Base-by-base conservation (phyloP, 208 protist genomes). In the Lotmaria passim region DNA sequence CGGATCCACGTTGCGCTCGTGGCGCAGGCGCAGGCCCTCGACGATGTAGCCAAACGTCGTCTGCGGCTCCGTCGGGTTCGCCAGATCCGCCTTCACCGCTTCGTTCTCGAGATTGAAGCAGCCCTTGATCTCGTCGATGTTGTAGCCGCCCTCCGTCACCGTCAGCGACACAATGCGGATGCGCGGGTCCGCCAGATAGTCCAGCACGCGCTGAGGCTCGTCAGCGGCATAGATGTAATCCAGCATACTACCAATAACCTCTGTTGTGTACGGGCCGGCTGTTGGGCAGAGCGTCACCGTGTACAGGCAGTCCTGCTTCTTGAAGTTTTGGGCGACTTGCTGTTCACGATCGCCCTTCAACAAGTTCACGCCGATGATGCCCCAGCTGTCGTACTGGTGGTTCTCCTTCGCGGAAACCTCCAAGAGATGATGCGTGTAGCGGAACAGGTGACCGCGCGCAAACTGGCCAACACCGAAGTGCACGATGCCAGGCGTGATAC, bases 121-220 rank as follows among this genome's bases (percentile, higher is more conserved):
- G 59, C 58, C 52, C 50, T 58, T 81, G 15, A 33, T 63, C 48
- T 81, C 78, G 60, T 83, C 73, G 47, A 84, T 79, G 71, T 84
- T 82, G 72, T 82, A 79, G 34, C 82, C 82, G 38, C 75, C 82
- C 70, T 79, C 82, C 26, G 78, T 84, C 36, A 84, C 73, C 30
- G 74, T 79, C 41, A 87, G 65, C 7, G 75, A 79, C 21, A 87
- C 34, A 36, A 82, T 80, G 53, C 70, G 57, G 51, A 84, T 84
- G 43, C 55, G 39, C 33, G 73, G 70, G 36, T 81, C 70, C 6
- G 39, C 64, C 10, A 81, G 67, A 55, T 72, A 74, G 39, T 72
- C 46, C 19, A 83, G 50, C 31, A 76, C 56, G 24, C 60, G 34
- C 30, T 73, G 52, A 34, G 67, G 73, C 68, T 83, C 64, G 56